Percentiles rank a stretch among this genome's conserved stretches.
These are phyloP conservation scores for Tulasnella sp. DNA, from an alignment of 768 basidiomycete genomes.

Conservation along the genomic window DNA sequence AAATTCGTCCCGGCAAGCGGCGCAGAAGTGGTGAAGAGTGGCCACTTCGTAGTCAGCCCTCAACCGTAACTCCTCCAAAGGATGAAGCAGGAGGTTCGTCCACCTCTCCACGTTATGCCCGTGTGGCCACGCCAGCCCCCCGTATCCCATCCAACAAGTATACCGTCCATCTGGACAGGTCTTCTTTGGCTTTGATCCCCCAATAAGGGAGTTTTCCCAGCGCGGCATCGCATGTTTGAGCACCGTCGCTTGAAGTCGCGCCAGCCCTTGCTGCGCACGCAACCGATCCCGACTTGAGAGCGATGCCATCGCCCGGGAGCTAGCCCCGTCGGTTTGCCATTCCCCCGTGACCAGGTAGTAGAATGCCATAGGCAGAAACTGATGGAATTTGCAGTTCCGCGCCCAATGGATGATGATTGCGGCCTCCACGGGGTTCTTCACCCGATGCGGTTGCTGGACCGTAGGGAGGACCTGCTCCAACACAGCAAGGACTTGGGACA, in stretches of 20 bases:
- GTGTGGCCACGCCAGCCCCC: background rate
- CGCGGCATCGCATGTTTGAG: background rate
- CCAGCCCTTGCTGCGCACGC: background rate
- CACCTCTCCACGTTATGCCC: background rate
- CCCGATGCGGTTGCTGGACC: background rate
- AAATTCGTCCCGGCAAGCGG: background rate
- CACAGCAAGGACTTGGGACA: background rate
- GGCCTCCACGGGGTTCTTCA: background rate
- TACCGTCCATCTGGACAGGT: background rate
- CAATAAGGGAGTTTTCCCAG: background rate
- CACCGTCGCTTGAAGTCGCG: background rate
- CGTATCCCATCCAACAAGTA: background rate
- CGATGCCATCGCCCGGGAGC: background rate
- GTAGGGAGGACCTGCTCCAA: background rate
- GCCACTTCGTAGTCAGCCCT: background rate
- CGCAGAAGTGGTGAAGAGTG: background rate
- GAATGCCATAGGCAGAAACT: background rate
- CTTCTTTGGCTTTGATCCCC: background rate
- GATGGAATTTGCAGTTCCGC: background rate
- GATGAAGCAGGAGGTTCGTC: background rate
- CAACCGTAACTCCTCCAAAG: background rate
- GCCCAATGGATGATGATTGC: background rate
- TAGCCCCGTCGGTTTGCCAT: background rate
- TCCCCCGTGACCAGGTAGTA: background rate
- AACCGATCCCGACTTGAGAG: background rate